Conservation (phyloP, 2,329 filamentous ascomycete genomes). For the Lasiodiplodia hormozganensis region DNA sequence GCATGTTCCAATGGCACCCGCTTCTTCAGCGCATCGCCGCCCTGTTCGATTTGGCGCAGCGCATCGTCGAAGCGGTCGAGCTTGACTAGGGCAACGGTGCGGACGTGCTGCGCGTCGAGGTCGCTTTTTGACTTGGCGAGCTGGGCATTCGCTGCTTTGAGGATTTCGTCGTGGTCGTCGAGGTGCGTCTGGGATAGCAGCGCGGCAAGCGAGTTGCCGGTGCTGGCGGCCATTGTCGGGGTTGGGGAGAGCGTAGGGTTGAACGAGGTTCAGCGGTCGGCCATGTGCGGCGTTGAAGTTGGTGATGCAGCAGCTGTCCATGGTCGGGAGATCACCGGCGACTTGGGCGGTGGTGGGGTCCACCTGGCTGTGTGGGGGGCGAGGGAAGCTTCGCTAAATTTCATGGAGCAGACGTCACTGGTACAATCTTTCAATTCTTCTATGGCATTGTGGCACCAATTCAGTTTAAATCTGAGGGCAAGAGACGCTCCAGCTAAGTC, state of each 20-base stretch:
- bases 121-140: slow-evolving; percentile 67
- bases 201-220: slow-evolving; percentile 56
- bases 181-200: slow-evolving; percentile 65
- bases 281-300: slow-evolving; percentile 21
- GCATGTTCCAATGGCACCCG: slow-evolving; percentile 72
- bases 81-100: slow-evolving; percentile 77
- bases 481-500: neutral
- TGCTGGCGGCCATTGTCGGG: slow-evolving; percentile 48
- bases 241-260: neutral
- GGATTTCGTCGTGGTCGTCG: slow-evolving; percentile 74
- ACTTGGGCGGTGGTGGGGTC: slow-evolving; percentile 15
- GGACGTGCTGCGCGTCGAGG: slow-evolving; percentile 69
- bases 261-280: slow-evolving; percentile 16
- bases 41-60: slow-evolving; percentile 70
- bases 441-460: neutral
- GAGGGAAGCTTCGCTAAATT: slow-evolving; percentile 13
- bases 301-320: slow-evolving; percentile 23
- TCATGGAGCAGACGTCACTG: slow-evolving; percentile 13
- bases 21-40: slow-evolving; percentile 65
- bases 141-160: slow-evolving; percentile 66
- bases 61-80: slow-evolving; percentile 84
- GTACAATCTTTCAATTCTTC: neutral
- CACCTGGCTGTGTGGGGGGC: slow-evolving; percentile 7
- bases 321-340: slow-evolving; percentile 21
- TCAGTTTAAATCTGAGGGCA: neutral